Conservation (phyloP, 495 filamentous ascomycete genomes). For the Penicillium crystallinum region DNA sequence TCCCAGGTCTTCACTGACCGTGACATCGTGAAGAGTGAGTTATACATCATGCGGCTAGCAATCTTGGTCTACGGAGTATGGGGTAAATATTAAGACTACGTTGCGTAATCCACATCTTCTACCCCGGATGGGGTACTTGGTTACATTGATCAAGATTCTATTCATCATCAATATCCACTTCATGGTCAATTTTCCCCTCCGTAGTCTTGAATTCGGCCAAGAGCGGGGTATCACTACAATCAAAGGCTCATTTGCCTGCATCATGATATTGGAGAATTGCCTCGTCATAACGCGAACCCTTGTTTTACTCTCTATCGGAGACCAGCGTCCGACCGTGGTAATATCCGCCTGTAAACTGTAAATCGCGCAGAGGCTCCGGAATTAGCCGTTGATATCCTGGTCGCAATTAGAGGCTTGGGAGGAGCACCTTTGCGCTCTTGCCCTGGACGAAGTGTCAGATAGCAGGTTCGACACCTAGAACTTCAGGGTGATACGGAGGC, state of each 20-base stretch:
- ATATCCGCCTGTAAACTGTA: slow-evolving; percentile 5
- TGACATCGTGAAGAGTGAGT: too few species aligned
- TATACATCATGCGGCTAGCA: neutral
- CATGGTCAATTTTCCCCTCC: neutral
- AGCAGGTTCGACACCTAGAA: too few species aligned
- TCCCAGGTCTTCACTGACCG: neutral
- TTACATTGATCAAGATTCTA: too few species aligned
- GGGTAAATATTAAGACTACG: too few species aligned
- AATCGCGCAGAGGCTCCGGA: slow-evolving; percentile 4
- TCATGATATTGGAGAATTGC: neutral
- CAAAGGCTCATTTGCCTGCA: neutral
- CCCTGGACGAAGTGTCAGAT: neutral
- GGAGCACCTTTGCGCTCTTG: neutral
- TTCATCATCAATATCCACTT: neutral
- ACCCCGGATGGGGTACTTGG: too few species aligned
- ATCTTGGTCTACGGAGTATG: neutral
- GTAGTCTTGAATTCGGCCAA: too few species aligned
- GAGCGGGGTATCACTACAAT: neutral
- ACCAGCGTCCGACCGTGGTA: neutral
- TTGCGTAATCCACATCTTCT: too few species aligned
- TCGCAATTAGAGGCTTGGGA: neutral
- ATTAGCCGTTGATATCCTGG: slow-evolving; percentile 11
- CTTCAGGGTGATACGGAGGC: too few species aligned
- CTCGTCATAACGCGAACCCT: neutral
- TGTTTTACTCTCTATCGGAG: neutral